These are phyloP conservation scores for Fragaria ananassa DNA, from an alignment of 306 rosid species.

Conservation along the genomic window DNA sequence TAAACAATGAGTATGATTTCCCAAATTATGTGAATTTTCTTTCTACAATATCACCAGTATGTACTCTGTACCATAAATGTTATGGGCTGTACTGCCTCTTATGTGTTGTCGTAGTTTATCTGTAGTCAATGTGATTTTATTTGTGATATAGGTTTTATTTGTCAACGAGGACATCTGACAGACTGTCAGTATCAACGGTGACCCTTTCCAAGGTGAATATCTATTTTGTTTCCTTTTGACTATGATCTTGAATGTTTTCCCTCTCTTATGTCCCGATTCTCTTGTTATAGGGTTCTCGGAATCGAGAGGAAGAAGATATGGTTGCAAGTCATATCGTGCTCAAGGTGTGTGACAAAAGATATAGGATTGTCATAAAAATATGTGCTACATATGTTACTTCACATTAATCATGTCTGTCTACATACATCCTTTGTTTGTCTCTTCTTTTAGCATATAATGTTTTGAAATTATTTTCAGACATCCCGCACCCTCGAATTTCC, in stretches of 20 bases:
- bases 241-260: not conserved
- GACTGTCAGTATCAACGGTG: conserved; percentile 60
- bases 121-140: conserved; percentile 17
- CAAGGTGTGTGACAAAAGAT: conserved; percentile 48
- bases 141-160: conserved; percentile 54
- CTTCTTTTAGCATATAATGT: not conserved
- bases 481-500: not conserved
- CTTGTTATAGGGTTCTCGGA: conserved; percentile 62
- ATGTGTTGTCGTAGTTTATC: not conserved
- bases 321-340: conserved; percentile 70
- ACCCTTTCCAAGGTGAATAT: conserved; percentile 65
- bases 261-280: conserved; percentile 16
- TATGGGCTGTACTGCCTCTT: not conserved
- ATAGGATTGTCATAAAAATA: conserved; percentile 17
- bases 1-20: not conserved
- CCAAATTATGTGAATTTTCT: not conserved
- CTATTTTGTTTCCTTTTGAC: conserved; percentile 1
- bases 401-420: not conserved
- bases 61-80: not conserved
- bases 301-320: conserved; percentile 79
- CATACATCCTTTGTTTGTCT: not conserved
- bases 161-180: conserved; percentile 82
- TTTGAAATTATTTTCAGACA: not conserved
- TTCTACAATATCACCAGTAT: not conserved
- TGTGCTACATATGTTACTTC: not conserved